Conservation (phyloP, 495 filamentous ascomycete genomes). For the Tuber calosporum region DNA sequence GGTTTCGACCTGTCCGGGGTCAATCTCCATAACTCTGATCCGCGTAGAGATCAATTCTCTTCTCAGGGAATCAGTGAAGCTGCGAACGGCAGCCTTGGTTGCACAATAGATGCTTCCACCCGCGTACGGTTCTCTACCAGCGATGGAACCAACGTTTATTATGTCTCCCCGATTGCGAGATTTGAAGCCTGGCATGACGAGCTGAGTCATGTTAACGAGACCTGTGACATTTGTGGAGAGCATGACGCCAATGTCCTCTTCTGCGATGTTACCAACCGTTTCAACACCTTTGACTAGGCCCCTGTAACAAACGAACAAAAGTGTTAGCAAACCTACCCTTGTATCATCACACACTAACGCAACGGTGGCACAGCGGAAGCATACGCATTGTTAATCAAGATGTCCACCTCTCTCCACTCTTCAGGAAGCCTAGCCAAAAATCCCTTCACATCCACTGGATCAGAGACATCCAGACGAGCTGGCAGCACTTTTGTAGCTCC, state of each 20-base stretch:
- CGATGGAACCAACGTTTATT: conserved; percentile 94
- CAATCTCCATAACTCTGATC: conserved; percentile 84
- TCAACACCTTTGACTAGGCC: conserved; percentile 84
- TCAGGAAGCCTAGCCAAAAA: conserved; percentile 70
- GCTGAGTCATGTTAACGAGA: conserved; percentile 95
- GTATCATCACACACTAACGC: not conserved
- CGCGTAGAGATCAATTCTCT: conserved; percentile 82
- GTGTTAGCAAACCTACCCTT: not conserved
- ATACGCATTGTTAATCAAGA: conserved; percentile 96
- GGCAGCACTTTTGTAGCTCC: conserved; percentile 73
- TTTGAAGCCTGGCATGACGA: conserved; percentile 76
- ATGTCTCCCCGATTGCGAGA: conserved; percentile 79
- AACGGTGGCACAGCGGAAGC: conserved; percentile 40
- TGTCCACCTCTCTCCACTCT: conserved; percentile 79
- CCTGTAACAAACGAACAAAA: conserved; percentile 44
- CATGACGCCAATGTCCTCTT: conserved; percentile 82
- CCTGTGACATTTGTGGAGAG: conserved; percentile 88
- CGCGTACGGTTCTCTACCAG: conserved; percentile 80
- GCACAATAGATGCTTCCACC: conserved; percentile 96
- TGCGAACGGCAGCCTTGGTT: conserved; percentile 84
- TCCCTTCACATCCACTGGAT: conserved; percentile 62
- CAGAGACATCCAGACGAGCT: conserved; percentile 80
- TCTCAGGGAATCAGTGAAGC: conserved; percentile 80
- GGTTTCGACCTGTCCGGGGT: conserved; percentile 95
- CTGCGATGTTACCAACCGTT: conserved; percentile 71